phyloP scores from a whole-genome alignment of 1,284 basidiomycete species.

The Rhodotorula sp. region DNA sequence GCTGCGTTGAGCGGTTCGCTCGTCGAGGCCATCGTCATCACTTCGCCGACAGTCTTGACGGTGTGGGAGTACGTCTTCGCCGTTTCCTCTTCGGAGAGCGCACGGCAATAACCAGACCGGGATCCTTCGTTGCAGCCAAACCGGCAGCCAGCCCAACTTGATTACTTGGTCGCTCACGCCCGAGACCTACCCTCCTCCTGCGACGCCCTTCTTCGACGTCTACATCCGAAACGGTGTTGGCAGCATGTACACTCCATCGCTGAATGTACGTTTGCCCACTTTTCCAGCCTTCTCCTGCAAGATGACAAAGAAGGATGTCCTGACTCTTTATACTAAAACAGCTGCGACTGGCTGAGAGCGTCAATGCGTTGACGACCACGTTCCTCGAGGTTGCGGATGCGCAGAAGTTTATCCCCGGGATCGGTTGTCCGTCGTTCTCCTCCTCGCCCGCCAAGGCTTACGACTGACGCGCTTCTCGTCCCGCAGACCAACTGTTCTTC shows the following conservation, averaged over 20 bases:
- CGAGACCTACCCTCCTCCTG: slow-evolving; percentile 17
- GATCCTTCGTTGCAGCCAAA: background rate
- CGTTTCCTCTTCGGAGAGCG: too few relatives aligned
- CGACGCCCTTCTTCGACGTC: slow-evolving; percentile 21
- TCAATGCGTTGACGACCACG: slow-evolving; percentile 5
- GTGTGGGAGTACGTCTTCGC: slow-evolving; percentile 20
- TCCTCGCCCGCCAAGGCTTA: background rate
- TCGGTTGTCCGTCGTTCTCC: slow-evolving; percentile 16
- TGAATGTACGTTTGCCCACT: slow-evolving; percentile 3
- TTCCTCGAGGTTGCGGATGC: background rate
- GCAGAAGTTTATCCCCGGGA: slow-evolving; percentile 5
- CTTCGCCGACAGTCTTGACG: background rate
- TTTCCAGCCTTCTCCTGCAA: background rate
- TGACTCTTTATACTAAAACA: background rate
- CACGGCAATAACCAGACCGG: too few relatives aligned
- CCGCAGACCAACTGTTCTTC: slow-evolving; percentile 32
- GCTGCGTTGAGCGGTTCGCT: background rate
- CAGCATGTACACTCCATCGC: slow-evolving; percentile 48
- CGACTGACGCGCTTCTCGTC: background rate
- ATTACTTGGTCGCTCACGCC: slow-evolving; percentile 25
- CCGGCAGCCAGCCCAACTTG: background rate
- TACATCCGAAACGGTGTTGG: slow-evolving; percentile 49
- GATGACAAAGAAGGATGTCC: background rate
- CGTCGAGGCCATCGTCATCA: background rate
- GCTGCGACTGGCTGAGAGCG: slow-evolving; percentile 1